These are phyloP conservation scores for Talaromyces marneffei DNA, from an alignment of 2,329 filamentous ascomycete species.

Conservation along the genomic window DNA sequence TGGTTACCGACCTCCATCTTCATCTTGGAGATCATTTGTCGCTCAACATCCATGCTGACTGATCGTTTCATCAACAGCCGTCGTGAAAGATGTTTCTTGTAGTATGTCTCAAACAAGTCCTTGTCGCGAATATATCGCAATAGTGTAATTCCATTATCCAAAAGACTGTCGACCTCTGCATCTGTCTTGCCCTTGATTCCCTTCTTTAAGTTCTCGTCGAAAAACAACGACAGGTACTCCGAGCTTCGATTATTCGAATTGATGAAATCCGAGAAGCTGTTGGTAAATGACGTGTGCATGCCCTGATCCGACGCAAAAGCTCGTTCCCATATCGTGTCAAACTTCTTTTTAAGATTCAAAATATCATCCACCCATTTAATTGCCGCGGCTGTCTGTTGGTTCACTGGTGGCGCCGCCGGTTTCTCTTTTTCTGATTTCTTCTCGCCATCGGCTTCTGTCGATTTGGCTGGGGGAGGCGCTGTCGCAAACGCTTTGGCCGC, in stretches of 20 bases:
- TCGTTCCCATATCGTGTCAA: constrained; percentile 67
- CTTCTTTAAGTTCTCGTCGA: constrained; percentile 92
- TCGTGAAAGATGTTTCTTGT: constrained; percentile 92
- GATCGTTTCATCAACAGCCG: constrained; percentile 83
- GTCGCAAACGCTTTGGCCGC: constrained; percentile 51
- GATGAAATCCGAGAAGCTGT: constrained; percentile 88
- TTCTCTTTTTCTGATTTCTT: constrained; percentile 44
- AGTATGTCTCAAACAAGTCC: constrained; percentile 93
- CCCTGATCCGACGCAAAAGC: constrained; percentile 72
- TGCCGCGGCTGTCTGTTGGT: constrained; percentile 77
- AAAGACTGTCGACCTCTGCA: constrained; percentile 70
- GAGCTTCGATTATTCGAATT: constrained; percentile 80
- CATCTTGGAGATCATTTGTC: constrained; percentile 93
- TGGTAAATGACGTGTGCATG: constrained; percentile 74
- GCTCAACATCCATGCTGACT: constrained; percentile 85
- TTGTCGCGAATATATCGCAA: constrained; percentile 86
- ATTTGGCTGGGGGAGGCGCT: constrained; percentile 46
- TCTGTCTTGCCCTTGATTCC: constrained; percentile 92
- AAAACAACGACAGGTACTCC: constrained; percentile 92
- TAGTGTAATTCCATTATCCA: constrained; percentile 85
- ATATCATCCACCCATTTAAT: constrained; percentile 96
- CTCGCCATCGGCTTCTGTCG: constrained; percentile 46
- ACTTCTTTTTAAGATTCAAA: constrained; percentile 77
- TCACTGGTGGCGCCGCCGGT: constrained; percentile 43
- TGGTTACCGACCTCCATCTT: constrained; percentile 93